Conservation (phyloP, 805 yeast species). For the Cyberlindnera subsufficiens region DNA sequence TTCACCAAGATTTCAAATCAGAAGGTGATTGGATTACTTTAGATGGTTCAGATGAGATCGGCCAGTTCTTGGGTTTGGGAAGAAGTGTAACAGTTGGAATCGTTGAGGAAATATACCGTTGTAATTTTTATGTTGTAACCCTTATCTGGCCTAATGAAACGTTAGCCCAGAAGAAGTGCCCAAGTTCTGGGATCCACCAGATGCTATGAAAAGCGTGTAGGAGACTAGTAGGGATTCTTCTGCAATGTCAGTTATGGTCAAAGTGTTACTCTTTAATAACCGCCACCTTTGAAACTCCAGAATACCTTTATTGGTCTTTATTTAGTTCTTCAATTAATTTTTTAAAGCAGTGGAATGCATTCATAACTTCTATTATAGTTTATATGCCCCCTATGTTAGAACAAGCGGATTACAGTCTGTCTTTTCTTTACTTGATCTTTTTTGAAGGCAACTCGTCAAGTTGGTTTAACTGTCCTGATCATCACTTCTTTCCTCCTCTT, state of each 20-base stretch:
- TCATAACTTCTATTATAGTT: constrained; percentile 18
- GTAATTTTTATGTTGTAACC: constrained; percentile 59
- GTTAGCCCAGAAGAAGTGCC: constrained; percentile 3
- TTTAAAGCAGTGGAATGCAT: constrained; percentile 18
- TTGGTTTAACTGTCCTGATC: constrained; percentile 68
- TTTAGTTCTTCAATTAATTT: constrained; percentile 26
- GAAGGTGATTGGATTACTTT: constrained; percentile 37
- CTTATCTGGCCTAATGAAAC: constrained; percentile 38
- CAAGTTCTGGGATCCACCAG: constrained; percentile 25
- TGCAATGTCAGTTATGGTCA: constrained; percentile 41
- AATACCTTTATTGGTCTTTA: constrained; percentile 16
- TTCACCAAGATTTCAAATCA: constrained; percentile 1
- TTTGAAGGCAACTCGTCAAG: constrained; percentile 63
- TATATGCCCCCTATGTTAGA: constrained; percentile 27
- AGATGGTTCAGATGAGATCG: constrained; percentile 21
- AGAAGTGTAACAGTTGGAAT: constrained; percentile 32
- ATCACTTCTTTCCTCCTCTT: constrained; percentile 70
- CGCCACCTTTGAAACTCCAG: constrained; percentile 17
- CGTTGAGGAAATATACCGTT: constrained; percentile 39
- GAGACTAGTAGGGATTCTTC: constrained; percentile 62
- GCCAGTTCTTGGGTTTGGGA: constrained; percentile 16
- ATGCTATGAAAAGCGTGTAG: constrained; percentile 37
- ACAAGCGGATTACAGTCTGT: constrained; percentile 43
- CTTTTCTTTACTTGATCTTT: constrained; percentile 40
- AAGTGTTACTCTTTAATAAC: constrained; percentile 35